Conservation (phyloP, 2,329 filamentous ascomycete species). For the Cladosporium sp. region DNA sequence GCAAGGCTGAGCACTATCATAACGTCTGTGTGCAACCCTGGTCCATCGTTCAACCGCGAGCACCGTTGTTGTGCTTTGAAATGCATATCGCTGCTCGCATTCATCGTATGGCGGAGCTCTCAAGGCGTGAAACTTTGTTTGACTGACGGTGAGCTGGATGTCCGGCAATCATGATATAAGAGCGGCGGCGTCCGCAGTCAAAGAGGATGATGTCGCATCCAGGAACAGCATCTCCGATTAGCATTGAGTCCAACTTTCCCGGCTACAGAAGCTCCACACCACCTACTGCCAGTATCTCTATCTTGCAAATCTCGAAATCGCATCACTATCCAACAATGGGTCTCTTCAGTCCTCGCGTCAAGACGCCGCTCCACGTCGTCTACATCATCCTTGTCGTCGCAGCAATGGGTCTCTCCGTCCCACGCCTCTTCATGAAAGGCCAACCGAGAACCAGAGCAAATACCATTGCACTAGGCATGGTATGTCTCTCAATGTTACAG, state of each 20-base stretch:
- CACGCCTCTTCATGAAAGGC: slow-evolving; percentile 24
- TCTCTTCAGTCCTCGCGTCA: slow-evolving; percentile 17
- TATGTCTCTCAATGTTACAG: not conserved
- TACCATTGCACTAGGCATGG: slow-evolving; percentile 24
- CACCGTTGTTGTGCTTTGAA: not conserved
- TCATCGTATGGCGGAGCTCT: not conserved
- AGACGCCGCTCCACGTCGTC: slow-evolving; percentile 22
- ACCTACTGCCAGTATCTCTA: not conserved
- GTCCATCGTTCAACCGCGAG: not conserved
- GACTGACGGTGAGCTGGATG: not conserved
- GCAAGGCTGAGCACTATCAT: not conserved
- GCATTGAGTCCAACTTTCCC: not conserved
- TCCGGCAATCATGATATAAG: not conserved
- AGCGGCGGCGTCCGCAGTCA: not conserved
- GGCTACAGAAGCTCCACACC: not conserved
- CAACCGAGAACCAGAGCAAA: slow-evolving; percentile 23
- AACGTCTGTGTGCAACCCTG: not conserved
- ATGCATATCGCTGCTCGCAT: not conserved
- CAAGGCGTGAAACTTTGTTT: not conserved
- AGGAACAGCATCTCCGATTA: not conserved
- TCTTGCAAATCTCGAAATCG: not conserved
- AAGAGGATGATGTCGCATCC: not conserved
- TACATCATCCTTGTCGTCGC: slow-evolving; percentile 21
- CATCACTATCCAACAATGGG: not conserved
- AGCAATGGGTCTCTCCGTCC: slow-evolving; percentile 22